Base-by-base conservation (phyloP, 371 early-diverging fungal genomes). In the Amoeboaphelidium occidentale region DNA sequence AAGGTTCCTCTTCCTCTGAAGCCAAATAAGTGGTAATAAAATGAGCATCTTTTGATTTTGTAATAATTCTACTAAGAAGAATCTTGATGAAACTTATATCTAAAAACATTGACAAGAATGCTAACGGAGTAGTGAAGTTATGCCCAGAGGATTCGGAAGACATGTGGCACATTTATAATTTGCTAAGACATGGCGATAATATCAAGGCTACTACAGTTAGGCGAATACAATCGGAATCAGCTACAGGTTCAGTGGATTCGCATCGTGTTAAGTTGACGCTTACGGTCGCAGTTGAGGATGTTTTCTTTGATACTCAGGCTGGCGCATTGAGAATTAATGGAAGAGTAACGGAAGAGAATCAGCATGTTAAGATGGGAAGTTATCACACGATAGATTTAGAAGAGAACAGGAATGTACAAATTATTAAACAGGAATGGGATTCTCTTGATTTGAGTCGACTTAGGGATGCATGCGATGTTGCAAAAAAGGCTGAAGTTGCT, bases 131-230 rank as follows among this genome's bases (percentile, higher is more conserved):
- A 12, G 55, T 69, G 26, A 58, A 49, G 3, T 58, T 79, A 27
- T 52, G 61, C 12, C 81, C 93, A 3, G 91, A 93, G 58, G 89
- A 93, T 56, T 58, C 75, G 43, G 93, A 96, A 59, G 97, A 92
- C 63, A 85, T 96, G 84, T 96, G 97, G 93, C 88, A 90, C 61
- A 73, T 84, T 25, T 96, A 92, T 68, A 91, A 93, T 63, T 67
- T 96, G 41, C 78, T 96, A 47, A 64, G 72, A 14, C 70, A 73
- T 52, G 85, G 81, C 44, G 97, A 96, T 69, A 65, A 68, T 55
- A 68, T 96, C 46, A 70, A 75, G 55, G 84, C 86, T 6, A 72
- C 81, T 1, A 87, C 93, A 6, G 66, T 88, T 54, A 85, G 87
- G 32, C 79, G 88, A 14, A 74, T 96, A 74, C 86, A 60, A 62